Evolutionary conservation across 2,329 filamentous ascomycete genomes (phyloP).

Genomic region (Dryadomyces quercus-mongolicae): DNA sequence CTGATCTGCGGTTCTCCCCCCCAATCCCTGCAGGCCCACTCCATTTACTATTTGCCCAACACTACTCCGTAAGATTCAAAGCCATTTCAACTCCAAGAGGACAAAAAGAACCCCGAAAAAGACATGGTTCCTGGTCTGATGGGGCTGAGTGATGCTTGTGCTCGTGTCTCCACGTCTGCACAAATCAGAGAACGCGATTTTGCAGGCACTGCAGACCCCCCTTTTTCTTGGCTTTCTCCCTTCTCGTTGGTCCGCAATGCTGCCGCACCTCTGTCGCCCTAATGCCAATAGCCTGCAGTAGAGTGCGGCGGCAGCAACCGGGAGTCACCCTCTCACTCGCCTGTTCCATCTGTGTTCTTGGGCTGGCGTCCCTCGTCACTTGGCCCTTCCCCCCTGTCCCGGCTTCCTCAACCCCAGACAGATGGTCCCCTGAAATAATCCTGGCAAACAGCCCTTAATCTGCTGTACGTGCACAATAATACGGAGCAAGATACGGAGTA

Average conservation of each 20-base stretch:
- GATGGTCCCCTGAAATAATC: not conserved
- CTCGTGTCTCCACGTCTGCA: too few species aligned
- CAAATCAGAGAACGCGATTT: too few species aligned
- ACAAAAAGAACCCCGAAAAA: too few species aligned
- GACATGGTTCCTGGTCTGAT: too few species aligned
- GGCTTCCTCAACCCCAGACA: not conserved
- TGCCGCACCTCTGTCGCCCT: constrained; percentile 3
- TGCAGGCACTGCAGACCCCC: not conserved
- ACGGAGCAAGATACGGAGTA: too few species aligned
- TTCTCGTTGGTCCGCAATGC: not conserved
- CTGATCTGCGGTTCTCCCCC: not conserved
- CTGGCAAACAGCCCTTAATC: not conserved
- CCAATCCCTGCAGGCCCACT: not conserved
- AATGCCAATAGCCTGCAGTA: too few species aligned
- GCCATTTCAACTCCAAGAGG: too few species aligned
- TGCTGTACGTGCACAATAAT: not conserved
- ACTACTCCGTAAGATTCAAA: too few species aligned
- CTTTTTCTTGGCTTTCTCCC: not conserved
- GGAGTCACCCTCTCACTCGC: too few species aligned
- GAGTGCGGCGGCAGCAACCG: not conserved
- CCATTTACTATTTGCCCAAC: not conserved
- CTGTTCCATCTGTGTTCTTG: too few species aligned
- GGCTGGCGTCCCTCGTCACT: not conserved
- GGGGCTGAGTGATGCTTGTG: too few species aligned
- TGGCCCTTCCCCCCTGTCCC: not conserved